Percentiles rank a stretch among this genome's conserved stretches.
phyloP scores from a whole-genome alignment of 495 filamentous ascomycete genomes.

The Wilcoxina mikolae region DNA sequence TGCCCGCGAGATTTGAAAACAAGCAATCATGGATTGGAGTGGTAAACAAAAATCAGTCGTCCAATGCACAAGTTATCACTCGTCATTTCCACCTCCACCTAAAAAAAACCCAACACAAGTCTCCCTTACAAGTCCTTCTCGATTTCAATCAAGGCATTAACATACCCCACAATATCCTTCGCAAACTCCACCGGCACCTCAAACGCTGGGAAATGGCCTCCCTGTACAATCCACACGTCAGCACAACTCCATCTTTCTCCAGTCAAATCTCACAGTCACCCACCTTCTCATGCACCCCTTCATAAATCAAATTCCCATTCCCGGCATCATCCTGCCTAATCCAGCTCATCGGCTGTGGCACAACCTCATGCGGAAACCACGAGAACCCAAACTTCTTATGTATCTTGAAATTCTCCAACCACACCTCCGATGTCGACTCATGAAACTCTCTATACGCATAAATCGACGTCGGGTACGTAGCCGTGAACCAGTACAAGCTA shows the following conservation, averaged over 20 bases:
- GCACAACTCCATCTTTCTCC: constrained; percentile 36
- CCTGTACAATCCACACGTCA: constrained; percentile 30
- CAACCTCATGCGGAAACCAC: constrained; percentile 42
- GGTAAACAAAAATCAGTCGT: too few species aligned
- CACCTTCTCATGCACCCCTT: not conserved
- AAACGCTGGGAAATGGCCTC: constrained; percentile 51
- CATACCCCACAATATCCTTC: constrained; percentile 45
- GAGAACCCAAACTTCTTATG: constrained; percentile 47
- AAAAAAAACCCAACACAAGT: too few species aligned
- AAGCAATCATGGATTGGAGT: too few species aligned
- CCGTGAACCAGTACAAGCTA: constrained; percentile 52
- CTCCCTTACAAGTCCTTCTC: constrained; percentile 6
- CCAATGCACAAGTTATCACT: too few species aligned
- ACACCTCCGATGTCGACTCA: constrained; percentile 11
- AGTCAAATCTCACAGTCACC: constrained; percentile 8
- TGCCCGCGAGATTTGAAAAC: too few species aligned
- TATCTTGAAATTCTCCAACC: constrained; percentile 31
- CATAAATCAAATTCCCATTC: not conserved
- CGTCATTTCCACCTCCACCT: too few species aligned
- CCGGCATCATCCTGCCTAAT: constrained; percentile 19
- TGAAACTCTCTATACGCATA: constrained; percentile 41
- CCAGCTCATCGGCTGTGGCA: constrained; percentile 38
- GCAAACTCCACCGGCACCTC: constrained; percentile 42
- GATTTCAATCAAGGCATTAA: constrained; percentile 16
- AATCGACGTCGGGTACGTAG: constrained; percentile 41